A percentile compares a stretch with the other conserved stretches of the same genome.
phyloP scores from a whole-genome alignment of 306 rosid genomes.

The Benincasa hispida region DNA sequence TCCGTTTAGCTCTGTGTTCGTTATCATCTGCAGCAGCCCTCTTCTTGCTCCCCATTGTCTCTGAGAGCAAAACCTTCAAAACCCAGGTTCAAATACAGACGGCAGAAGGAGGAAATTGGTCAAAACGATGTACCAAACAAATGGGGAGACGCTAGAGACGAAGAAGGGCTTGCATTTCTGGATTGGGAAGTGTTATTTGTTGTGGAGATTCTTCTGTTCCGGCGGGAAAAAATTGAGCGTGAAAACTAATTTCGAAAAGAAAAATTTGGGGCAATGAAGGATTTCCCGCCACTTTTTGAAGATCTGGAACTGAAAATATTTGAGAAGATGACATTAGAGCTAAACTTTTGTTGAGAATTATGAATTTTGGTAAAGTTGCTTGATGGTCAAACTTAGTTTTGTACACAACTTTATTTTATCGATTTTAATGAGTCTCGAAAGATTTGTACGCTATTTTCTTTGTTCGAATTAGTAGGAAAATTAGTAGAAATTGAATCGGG shows the following conservation, averaged over 20 bases:
- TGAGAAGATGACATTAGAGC: too few relatives aligned
- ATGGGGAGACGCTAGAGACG: background rate
- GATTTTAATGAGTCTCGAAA: too few relatives aligned
- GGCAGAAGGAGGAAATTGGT: background rate
- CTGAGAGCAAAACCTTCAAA: background rate
- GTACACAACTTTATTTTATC: too few relatives aligned
- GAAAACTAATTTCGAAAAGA: background rate
- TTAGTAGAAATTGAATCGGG: too few relatives aligned
- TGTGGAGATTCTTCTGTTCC: background rate
- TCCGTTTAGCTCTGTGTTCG: conserved; percentile 16
- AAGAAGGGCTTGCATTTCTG: background rate
- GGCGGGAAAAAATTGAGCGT: background rate
- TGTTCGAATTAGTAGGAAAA: too few relatives aligned
- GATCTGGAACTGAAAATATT: background rate
- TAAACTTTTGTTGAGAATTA: too few relatives aligned
- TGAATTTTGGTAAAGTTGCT: too few relatives aligned
- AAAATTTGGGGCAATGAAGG: background rate
- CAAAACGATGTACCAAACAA: background rate
- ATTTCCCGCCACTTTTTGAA: conserved; percentile 1
- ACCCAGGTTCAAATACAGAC: background rate
- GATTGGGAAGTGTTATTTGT: background rate
- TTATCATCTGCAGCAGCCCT: background rate
- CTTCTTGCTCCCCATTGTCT: conserved; percentile 15
- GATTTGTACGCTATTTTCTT: too few relatives aligned
- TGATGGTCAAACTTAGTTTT: too few relatives aligned